Evolutionary conservation across 2,329 filamentous ascomycete genomes (phyloP).

Genomic region (Paecilomyces fulvus): DNA sequence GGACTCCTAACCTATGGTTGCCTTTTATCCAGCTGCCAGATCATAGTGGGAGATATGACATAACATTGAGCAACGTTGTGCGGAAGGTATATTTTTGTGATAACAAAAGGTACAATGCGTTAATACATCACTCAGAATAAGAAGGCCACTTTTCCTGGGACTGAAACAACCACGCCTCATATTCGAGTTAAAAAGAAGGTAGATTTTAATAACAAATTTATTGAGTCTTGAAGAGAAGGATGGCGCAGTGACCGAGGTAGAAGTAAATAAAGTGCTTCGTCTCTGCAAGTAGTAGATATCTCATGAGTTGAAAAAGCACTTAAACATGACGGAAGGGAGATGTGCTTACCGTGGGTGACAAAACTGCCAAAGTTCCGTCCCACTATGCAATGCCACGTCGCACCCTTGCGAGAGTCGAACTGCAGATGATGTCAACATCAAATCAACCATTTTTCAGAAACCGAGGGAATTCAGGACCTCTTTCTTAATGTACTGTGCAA

Average conservation of each 20-base stretch:
- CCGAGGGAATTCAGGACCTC: slow-evolving; percentile 50
- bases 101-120: neutral
- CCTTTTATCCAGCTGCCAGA: neutral
- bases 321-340: neutral
- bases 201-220: slow-evolving; percentile 33
- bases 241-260: slow-evolving; percentile 96
- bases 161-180: neutral
- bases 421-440: slow-evolving; percentile 33
- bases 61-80: neutral
- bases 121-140: neutral
- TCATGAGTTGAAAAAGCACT: neutral
- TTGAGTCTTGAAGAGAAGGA: slow-evolving; percentile 98
- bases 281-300: slow-evolving; percentile 50
- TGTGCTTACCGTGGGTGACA: slow-evolving; percentile 77
- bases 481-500: slow-evolving; percentile 91
- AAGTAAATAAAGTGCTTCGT: slow-evolving; percentile 99
- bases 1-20: neutral
- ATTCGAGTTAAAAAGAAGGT: neutral
- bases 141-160: neutral
- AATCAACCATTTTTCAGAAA: slow-evolving; percentile 4
- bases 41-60: neutral
- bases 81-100: neutral
- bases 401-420: slow-evolving; percentile 96
- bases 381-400: slow-evolving; percentile 99
- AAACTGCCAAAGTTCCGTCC: slow-evolving; percentile 98